phyloP scores from a whole-genome alignment of 2,329 filamentous ascomycete genomes.

The Epichloe coenophiala region DNA sequence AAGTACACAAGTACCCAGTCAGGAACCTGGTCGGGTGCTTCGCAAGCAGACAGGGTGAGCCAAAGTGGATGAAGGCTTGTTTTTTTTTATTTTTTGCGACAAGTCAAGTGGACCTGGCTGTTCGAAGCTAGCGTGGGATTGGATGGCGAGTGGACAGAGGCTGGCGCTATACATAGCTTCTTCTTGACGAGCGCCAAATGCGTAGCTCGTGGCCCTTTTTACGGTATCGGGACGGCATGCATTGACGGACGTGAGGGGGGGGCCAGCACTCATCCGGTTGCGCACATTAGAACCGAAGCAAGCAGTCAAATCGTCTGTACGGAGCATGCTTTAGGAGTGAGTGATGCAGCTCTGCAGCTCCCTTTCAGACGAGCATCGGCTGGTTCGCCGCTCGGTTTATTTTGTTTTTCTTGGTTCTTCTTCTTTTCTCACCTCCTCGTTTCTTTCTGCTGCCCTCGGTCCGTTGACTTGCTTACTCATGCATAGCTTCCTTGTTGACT shows the following conservation, averaged over 20 bases:
- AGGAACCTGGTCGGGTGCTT: neutral
- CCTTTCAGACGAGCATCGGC: too few relatives aligned
- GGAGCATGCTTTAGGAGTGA: too few relatives aligned
- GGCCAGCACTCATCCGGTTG: neutral
- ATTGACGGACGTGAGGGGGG: too few relatives aligned
- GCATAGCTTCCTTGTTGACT: too few relatives aligned
- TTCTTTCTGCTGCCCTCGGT: too few relatives aligned
- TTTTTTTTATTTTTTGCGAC: neutral
- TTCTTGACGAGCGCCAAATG: neutral
- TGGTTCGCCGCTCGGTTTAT: too few relatives aligned
- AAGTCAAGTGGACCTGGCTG: conserved; percentile 1
- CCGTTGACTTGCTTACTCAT: too few relatives aligned
- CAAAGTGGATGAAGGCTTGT: neutral
- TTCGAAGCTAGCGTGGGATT: neutral
- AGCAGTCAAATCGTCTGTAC: too few relatives aligned
- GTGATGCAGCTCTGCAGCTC: too few relatives aligned
- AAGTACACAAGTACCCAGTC: neutral
- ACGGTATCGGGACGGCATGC: neutral
- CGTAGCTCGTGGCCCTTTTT: neutral
- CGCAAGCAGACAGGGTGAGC: neutral
- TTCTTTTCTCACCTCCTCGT: too few relatives aligned
- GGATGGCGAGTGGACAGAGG: neutral
- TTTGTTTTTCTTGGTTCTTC: too few relatives aligned
- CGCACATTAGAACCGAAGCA: neutral
- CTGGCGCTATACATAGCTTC: neutral